A percentile compares a stretch with the other conserved stretches of the same genome.
phyloP scores from a whole-genome alignment of 768 basidiomycete species.

The Kwoniella sp. region DNA sequence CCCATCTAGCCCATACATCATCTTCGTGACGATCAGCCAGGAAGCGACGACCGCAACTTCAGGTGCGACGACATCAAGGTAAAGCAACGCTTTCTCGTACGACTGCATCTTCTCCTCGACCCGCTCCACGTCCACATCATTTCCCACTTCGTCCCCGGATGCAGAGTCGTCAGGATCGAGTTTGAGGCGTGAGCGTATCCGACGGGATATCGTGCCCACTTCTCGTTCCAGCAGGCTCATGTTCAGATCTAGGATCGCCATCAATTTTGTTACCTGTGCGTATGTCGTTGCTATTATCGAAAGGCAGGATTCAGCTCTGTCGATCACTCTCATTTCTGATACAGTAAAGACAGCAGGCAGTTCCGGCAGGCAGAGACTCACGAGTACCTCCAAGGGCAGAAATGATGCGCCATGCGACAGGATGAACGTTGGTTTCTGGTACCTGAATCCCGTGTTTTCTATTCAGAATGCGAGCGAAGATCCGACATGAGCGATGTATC shows the following conservation, averaged over 20 bases:
- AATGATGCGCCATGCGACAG: conserved; percentile 75
- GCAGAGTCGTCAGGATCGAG: neutral
- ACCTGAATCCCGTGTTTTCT: conserved; percentile 64
- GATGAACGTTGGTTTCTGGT: conserved; percentile 75
- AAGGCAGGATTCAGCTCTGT: neutral
- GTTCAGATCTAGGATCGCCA: conserved; percentile 37
- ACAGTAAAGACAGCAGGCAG: too few species aligned
- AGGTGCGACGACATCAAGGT: conserved; percentile 66
- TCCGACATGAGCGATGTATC: conserved; percentile 54
- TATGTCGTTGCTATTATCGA: conserved; percentile 38
- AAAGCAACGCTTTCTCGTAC: conserved; percentile 64
- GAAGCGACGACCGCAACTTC: conserved; percentile 63
- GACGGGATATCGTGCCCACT: conserved; percentile 69
- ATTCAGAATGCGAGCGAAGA: conserved; percentile 66
- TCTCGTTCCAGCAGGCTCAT: conserved; percentile 30
- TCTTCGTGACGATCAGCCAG: conserved; percentile 72
- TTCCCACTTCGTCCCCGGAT: neutral
- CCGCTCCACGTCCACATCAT: conserved; percentile 2
- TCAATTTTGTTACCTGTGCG: conserved; percentile 28
- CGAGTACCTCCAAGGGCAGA: conserved; percentile 72
- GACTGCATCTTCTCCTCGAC: conserved; percentile 61
- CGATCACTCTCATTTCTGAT: neutral
- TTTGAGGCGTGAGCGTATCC: neutral
- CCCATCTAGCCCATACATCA: conserved; percentile 83
- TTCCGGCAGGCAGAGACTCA: conserved; percentile 59